A percentile compares a stretch with the other conserved stretches of the same genome.
Evolutionary conservation across 1,284 basidiomycete species (phyloP).

Genomic region (Blastosporella zonata): DNA sequence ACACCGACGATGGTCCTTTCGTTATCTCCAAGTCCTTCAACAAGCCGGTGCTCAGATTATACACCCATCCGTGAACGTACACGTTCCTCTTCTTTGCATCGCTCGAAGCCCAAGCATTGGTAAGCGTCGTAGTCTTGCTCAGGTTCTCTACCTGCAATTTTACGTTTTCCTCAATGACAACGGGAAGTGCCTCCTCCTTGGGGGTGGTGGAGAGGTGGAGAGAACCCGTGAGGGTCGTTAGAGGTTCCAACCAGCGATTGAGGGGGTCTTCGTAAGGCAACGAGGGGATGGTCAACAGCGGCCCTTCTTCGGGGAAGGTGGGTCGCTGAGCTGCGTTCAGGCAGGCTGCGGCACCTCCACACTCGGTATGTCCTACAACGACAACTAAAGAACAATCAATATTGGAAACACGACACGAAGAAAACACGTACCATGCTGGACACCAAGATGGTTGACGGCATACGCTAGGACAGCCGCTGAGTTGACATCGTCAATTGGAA

Average conservation of each 20-base stretch:
- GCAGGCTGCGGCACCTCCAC: conserved; percentile 75
- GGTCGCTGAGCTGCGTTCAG: conserved; percentile 38
- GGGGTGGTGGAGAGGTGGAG: conserved; percentile 43
- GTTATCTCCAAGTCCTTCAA: conserved; percentile 69
- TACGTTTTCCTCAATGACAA: conserved; percentile 77
- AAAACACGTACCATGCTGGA: conserved; percentile 72
- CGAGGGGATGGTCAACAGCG: conserved; percentile 33
- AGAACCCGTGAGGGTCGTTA: conserved; percentile 55
- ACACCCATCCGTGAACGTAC: conserved; percentile 84
- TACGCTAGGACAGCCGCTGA: conserved; percentile 79
- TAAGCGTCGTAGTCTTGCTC: conserved; percentile 58
- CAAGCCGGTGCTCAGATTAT: conserved; percentile 68
- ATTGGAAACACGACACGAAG: conserved; percentile 30
- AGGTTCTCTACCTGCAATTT: conserved; percentile 75
- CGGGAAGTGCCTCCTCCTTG: conserved; percentile 44
- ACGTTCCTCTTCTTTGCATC: conserved; percentile 55
- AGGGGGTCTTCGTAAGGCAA: conserved; percentile 49
- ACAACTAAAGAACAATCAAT: conserved; percentile 51
- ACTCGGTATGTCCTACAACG: conserved; percentile 79
- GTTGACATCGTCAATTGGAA: conserved; percentile 77
- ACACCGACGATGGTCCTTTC: conserved; percentile 31
- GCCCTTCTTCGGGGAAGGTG: conserved; percentile 26
- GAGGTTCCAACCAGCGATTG: conserved; percentile 68
- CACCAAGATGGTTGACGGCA: conserved; percentile 75
- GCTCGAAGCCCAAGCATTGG: conserved; percentile 64